Evolutionary conservation across 768 basidiomycete genomes (phyloP).

Genomic region (Naganishia randhawae): DNA sequence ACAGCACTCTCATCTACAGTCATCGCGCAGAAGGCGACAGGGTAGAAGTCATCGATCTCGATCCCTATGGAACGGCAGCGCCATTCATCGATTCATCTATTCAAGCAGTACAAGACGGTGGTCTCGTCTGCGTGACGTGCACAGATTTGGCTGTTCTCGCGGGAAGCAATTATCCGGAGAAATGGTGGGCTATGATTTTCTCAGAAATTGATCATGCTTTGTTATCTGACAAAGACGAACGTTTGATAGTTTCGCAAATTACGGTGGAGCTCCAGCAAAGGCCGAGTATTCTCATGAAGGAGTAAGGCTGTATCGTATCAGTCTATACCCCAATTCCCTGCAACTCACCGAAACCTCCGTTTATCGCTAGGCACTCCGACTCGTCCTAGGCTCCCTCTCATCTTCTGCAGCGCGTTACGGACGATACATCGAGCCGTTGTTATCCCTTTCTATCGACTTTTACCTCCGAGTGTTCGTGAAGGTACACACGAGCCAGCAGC

Average conservation of each 20-base stretch:
- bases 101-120: slow-evolving; percentile 81
- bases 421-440: slow-evolving; percentile 74
- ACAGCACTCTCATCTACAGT: slow-evolving; percentile 81
- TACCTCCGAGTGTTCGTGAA: slow-evolving; percentile 89
- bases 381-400: slow-evolving; percentile 81
- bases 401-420: slow-evolving; percentile 88
- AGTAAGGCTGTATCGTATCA: slow-evolving; percentile 55
- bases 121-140: slow-evolving; percentile 89
- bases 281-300: slow-evolving; percentile 95
- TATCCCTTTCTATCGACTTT: slow-evolving; percentile 93
- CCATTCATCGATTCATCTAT: slow-evolving; percentile 95
- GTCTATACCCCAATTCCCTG: neutral
- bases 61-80: slow-evolving; percentile 95
- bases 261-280: slow-evolving; percentile 83
- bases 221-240: slow-evolving; percentile 11
- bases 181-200: slow-evolving; percentile 62
- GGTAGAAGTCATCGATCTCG: slow-evolving; percentile 94
- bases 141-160: slow-evolving; percentile 93
- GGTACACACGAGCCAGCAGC: slow-evolving; percentile 65
- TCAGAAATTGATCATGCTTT: neutral
- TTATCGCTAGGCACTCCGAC: slow-evolving; percentile 67
- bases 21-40: slow-evolving; percentile 69
- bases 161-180: slow-evolving; percentile 90
- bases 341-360: neutral
- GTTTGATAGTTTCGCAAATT: slow-evolving; percentile 74